phyloP scores from a whole-genome alignment of 2,329 filamentous ascomycete genomes.

The Lecanoromycetidae sp. region DNA sequence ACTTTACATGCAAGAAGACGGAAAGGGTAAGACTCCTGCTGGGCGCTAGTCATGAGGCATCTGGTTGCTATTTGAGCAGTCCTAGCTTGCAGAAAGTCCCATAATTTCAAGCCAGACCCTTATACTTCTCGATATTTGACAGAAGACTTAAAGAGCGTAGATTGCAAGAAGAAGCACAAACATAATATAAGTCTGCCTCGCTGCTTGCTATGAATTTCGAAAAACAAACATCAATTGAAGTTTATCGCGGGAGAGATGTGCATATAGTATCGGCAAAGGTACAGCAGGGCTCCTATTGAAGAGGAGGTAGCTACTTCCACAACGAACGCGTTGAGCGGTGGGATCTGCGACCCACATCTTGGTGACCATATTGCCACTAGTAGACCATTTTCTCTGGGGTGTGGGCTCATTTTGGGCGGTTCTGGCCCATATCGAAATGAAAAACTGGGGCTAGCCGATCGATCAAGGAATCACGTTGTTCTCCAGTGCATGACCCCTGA shows the following conservation, averaged over 20 bases:
- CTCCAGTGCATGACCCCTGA: neutral
- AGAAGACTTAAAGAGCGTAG: neutral
- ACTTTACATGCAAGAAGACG: neutral
- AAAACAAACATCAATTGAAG: neutral
- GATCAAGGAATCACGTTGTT: neutral
- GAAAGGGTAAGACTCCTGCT: neutral
- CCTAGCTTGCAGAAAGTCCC: neutral
- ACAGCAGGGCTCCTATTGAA: neutral
- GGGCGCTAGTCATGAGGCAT: neutral
- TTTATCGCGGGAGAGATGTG: neutral
- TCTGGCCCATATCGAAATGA: neutral
- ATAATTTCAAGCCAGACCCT: neutral
- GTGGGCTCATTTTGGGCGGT: neutral
- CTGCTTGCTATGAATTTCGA: neutral
- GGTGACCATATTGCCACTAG: neutral
- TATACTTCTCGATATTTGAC: neutral
- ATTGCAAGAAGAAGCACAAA: neutral
- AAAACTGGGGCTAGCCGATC: neutral
- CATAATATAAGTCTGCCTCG: too few species aligned
- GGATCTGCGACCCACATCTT: neutral
- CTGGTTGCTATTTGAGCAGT: neutral
- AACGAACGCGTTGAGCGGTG: neutral
- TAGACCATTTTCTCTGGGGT: neutral
- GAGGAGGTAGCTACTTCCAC: neutral
- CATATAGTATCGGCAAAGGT: neutral